These are phyloP conservation scores for Favolaschia claudopus DNA, from an alignment of 768 basidiomycete genomes.

Conservation along the genomic window DNA sequence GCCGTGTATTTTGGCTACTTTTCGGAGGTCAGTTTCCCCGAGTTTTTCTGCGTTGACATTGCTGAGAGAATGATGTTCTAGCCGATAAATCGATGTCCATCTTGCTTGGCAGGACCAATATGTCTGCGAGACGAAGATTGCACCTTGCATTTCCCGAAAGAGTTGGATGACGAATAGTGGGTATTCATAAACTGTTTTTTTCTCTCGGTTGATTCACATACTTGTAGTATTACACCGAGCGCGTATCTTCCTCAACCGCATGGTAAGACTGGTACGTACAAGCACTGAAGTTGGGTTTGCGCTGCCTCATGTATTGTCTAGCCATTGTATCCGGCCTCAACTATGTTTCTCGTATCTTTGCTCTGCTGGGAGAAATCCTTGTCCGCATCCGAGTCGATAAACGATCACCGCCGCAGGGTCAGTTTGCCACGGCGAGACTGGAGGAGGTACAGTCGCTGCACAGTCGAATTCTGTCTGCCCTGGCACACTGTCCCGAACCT, in stretches of 20 bases:
- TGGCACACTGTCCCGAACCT: slow-evolving; percentile 79
- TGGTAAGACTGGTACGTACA: slow-evolving; percentile 63
- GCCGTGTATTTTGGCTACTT: slow-evolving; percentile 88
- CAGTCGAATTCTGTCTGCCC: slow-evolving; percentile 73
- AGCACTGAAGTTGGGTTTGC: background rate
- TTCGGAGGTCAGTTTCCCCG: slow-evolving; percentile 82
- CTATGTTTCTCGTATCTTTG: slow-evolving; percentile 87
- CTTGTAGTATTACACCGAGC: slow-evolving; percentile 77
- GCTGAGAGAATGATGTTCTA: slow-evolving; percentile 36
- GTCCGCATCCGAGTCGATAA: slow-evolving; percentile 89
- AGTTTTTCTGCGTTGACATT: slow-evolving; percentile 2
- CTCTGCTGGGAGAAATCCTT: slow-evolving; percentile 84
- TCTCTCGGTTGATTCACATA: slow-evolving; percentile 40
- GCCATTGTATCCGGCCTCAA: slow-evolving; percentile 88
- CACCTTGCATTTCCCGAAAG: slow-evolving; percentile 87
- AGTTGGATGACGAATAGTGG: slow-evolving; percentile 90
- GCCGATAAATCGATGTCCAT: slow-evolving; percentile 93
- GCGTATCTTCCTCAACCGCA: slow-evolving; percentile 88
- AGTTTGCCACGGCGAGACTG: slow-evolving; percentile 83
- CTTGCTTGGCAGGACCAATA: slow-evolving; percentile 82
- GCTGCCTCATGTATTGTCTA: background rate
- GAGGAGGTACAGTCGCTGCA: slow-evolving; percentile 88
- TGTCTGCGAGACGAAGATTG: slow-evolving; percentile 91
- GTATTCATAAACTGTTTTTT: slow-evolving; percentile 45
- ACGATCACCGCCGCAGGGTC: slow-evolving; percentile 84